Evolutionary conservation across 2,329 filamentous ascomycete species (phyloP), one percentile per base, ranked within the genome.

Genomic region (Penicillium paneum): DNA sequence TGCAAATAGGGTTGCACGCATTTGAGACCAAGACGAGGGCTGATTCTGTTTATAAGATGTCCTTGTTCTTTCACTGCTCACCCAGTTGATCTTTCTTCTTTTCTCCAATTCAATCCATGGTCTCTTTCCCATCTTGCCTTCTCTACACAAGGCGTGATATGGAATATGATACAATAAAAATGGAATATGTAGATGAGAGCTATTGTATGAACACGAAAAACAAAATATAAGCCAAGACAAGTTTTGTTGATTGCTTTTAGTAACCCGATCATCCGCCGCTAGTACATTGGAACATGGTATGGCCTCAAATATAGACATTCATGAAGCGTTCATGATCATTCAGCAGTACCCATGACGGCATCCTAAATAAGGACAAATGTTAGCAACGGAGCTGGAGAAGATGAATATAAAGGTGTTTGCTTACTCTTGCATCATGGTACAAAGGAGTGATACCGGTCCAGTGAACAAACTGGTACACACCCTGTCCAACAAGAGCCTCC

Each of bases 401-500:
- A 5, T 49, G 17, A 46, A 28, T 32, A 24, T 24, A 11, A 38
- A 45, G 17, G n/a, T 11, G 15, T 42, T 17, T 34, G 21, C 77
- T 74, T 64, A 81, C 80, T 63, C 87, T 83, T 32, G 89, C 89
- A 70, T 88, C 81, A 6, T 79, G 75, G 72, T 90, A 93, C 35
- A 63, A 35, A 41, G 55, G 55, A 26, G 51, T 60, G 44, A 63
- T 58, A 19, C 46, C 57, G 43, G 55, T 64, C 56, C 65, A 67
- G 64, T 59, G 64, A 55, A 50, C 56, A 43, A 60, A 63, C 60
- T 96, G 93, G 76, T 92, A 89, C 43, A 86, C 76, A 1, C 83
- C 94, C 74, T 99, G 94, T 5, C 89, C 90, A 57, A 91, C 86
- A 52, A 99, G 79, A 29, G 94, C 91, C 73, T 99, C 94, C 36